Evolutionary conservation across 2,329 filamentous ascomycete genomes (phyloP).

Genomic region (Nigrospora sphaerica): DNA sequence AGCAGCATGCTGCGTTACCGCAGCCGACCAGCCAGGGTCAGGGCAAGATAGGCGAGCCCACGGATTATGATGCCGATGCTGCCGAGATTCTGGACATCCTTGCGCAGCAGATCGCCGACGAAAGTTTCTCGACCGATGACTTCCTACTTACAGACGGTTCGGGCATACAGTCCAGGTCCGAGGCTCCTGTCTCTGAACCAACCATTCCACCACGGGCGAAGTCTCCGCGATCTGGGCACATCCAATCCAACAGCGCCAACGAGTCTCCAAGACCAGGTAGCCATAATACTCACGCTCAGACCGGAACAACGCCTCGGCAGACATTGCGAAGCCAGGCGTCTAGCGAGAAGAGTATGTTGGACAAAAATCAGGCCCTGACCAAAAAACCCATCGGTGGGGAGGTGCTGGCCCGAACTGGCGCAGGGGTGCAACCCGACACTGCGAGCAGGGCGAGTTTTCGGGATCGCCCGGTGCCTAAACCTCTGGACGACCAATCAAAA

Average conservation of each 20-base stretch:
- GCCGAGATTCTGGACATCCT: not conserved
- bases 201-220: not conserved
- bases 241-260: conserved; percentile 4
- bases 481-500: no score
- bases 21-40: not conserved
- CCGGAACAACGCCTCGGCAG: no score
- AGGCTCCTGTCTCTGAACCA: not conserved
- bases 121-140: conserved; percentile 5
- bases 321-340: no score
- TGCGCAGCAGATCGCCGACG: conserved; percentile 1
- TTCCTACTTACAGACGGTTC: conserved; percentile 1
- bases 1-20: not conserved
- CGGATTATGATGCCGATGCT: not conserved
- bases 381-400: no score
- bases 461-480: no score
- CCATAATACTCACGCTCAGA: no score
- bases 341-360: no score
- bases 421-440: no score
- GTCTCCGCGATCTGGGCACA: not conserved
- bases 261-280: not conserved
- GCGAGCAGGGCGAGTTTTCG: no score
- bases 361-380: no score
- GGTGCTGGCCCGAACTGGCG: no score
- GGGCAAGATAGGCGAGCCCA: not conserved
- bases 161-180: not conserved